Evolutionary conservation across 2,329 filamentous ascomycete species (phyloP).

Genomic region (Daldinia eschscholtzii): DNA sequence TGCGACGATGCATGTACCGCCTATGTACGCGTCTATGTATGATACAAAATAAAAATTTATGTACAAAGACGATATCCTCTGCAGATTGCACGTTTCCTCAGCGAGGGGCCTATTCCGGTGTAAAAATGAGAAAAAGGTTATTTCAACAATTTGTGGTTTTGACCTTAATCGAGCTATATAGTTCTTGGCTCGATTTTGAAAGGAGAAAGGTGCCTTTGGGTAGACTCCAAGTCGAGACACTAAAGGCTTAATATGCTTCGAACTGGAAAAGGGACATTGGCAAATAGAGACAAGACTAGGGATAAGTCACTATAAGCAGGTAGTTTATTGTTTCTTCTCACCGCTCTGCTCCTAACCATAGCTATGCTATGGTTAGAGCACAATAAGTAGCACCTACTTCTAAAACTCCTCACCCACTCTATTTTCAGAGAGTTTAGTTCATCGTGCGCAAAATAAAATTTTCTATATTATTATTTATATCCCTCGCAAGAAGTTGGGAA

Average conservation of each 20-base stretch:
- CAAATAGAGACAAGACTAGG: background rate
- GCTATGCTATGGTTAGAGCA: background rate
- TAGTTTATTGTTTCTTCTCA: background rate
- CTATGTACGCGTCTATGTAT: conserved; percentile 15
- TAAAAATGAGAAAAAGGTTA: too few species aligned
- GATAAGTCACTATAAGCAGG: background rate
- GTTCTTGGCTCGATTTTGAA: too few species aligned
- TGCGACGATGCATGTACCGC: background rate
- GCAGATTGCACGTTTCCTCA: background rate
- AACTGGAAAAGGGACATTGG: background rate
- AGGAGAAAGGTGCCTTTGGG: background rate
- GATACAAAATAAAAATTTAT: conserved; percentile 14
- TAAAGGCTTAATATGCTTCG: background rate
- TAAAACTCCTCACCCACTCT: background rate
- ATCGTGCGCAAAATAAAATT: background rate
- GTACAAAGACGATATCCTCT: background rate
- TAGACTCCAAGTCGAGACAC: background rate
- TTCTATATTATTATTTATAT: background rate
- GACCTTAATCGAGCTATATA: background rate
- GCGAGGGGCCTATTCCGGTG: background rate
- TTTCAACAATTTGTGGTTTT: background rate
- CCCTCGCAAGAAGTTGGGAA: background rate
- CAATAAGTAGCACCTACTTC: background rate
- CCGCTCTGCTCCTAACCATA: too few species aligned
- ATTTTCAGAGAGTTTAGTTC: background rate